Percentiles rank a stretch among this genome's conserved stretches.
These are phyloP conservation scores for Pyrus hybrid DNA, from an alignment of 331 rosid species.

Conservation along the genomic window DNA sequence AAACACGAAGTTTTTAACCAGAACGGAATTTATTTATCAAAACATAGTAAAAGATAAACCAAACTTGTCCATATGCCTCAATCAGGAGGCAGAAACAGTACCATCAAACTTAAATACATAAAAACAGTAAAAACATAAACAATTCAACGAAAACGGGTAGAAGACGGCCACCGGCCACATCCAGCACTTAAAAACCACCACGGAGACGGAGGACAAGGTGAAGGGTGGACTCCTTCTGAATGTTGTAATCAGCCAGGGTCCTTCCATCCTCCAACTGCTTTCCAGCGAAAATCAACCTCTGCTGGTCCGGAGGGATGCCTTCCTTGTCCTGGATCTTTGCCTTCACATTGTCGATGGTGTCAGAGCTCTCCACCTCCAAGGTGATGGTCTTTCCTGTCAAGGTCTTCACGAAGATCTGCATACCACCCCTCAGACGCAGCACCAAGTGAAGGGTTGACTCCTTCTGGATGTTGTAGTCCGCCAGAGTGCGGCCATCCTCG, in stretches of 20 bases:
- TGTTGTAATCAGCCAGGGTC: constrained; percentile 40
- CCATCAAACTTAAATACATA: neutral
- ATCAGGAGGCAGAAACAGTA: neutral
- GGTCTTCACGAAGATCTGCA: constrained; percentile 52
- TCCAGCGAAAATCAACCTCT: constrained; percentile 40
- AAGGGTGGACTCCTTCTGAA: constrained; percentile 45
- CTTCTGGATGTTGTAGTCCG: constrained; percentile 43
- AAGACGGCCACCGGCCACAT: neutral
- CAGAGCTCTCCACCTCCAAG: constrained; percentile 39
- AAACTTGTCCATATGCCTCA: neutral
- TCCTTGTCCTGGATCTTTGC: constrained; percentile 37
- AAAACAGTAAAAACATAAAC: neutral
- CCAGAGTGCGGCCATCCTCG: constrained; percentile 46
- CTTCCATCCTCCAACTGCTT: constrained; percentile 45
- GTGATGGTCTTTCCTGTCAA: constrained; percentile 52
- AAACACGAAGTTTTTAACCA: neutral
- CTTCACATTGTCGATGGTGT: constrained; percentile 33
- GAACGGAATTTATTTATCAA: neutral
- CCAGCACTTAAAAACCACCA: constrained; percentile 33
- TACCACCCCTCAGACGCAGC: constrained; percentile 46
- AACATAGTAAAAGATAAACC: neutral
- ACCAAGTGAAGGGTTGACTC: constrained; percentile 53
- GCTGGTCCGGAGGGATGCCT: constrained; percentile 38
- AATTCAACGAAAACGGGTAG: neutral
- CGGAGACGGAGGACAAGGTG: constrained; percentile 69